Evolutionary conservation across 257 asterid species (phyloP).

Genomic region (Euphrasia confusa): DNA sequence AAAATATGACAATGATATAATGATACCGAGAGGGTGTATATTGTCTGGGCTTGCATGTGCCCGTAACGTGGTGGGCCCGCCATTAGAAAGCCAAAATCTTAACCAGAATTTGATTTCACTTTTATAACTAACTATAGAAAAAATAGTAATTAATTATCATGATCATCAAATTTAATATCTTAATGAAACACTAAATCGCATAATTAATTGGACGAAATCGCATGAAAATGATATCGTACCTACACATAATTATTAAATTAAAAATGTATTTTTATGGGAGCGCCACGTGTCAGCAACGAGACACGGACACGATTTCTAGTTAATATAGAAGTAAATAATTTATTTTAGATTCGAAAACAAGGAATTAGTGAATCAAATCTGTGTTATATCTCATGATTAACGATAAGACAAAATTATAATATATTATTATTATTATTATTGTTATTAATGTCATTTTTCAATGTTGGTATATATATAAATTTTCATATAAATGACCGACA

Average conservation of each 20-base stretch:
- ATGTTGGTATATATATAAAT: conserved; percentile 2
- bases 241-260: not conserved
- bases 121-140: too few species aligned
- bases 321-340: not conserved
- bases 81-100: conserved; percentile 22
- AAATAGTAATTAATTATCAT: not conserved
- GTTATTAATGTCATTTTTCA: not conserved
- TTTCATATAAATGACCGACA: conserved; percentile 26
- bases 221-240: conserved; percentile 22
- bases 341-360: conserved; percentile 9
- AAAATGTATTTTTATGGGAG: not conserved
- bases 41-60: conserved; percentile 62
- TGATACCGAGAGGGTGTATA: conserved; percentile 34
- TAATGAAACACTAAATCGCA: not conserved
- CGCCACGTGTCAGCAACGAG: conserved; percentile 26
- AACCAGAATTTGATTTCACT: not conserved
- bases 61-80: conserved; percentile 70
- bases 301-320: conserved; percentile 8
- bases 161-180: not conserved
- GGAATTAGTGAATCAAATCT: conserved; percentile 6
- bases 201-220: conserved; percentile 12
- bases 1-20: conserved; percentile 34
- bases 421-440: not conserved
- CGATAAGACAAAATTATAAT: conserved; percentile 1
- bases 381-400: conserved; percentile 13